phyloP scores from a whole-genome alignment of 2,329 filamentous ascomycete genomes.

The Clarireedia paspali region DNA sequence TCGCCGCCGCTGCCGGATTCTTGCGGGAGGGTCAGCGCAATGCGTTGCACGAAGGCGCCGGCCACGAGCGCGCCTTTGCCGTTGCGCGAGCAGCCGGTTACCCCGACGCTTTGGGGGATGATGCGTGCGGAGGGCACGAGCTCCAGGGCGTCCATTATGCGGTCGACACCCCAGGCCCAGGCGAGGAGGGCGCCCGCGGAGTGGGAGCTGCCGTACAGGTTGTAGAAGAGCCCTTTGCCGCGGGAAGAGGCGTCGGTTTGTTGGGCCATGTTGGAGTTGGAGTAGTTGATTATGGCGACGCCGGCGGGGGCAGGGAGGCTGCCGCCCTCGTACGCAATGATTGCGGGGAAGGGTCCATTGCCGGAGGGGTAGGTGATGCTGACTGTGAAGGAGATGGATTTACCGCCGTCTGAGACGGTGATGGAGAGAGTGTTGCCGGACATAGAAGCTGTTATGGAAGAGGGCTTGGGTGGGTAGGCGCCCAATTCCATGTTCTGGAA shows the following conservation, averaged over 20 bases:
- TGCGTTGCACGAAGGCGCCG: conserved; percentile 49
- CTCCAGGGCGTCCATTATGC: conserved; percentile 53
- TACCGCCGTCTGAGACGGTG: conserved; percentile 37
- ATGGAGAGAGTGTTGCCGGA: conserved; percentile 38
- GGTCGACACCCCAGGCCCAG: conserved; percentile 56
- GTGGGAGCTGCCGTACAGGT: conserved; percentile 47
- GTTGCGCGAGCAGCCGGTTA: conserved; percentile 57
- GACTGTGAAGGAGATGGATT: conserved; percentile 38
- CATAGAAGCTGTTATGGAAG: conserved; percentile 38
- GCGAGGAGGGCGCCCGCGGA: conserved; percentile 51
- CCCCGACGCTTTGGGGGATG: conserved; percentile 42
- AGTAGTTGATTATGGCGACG: conserved; percentile 51
- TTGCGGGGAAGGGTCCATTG: conserved; percentile 44
- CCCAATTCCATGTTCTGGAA: conserved; percentile 46
- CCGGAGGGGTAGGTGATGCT: conserved; percentile 34
- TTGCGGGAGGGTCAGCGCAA: conserved; percentile 54
- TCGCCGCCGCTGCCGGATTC: conserved; percentile 55
- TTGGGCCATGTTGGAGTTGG: conserved; percentile 48
- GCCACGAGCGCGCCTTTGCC: conserved; percentile 57
- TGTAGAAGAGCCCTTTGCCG: conserved; percentile 48
- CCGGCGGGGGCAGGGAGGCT: conserved; percentile 47
- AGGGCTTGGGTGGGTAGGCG: conserved; percentile 38
- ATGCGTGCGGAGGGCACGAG: conserved; percentile 37
- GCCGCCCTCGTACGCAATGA: conserved; percentile 48
- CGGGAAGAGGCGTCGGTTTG: conserved; percentile 41